These are phyloP conservation scores for Russula emetica DNA, from an alignment of 768 basidiomycete species.

Conservation along the genomic window DNA sequence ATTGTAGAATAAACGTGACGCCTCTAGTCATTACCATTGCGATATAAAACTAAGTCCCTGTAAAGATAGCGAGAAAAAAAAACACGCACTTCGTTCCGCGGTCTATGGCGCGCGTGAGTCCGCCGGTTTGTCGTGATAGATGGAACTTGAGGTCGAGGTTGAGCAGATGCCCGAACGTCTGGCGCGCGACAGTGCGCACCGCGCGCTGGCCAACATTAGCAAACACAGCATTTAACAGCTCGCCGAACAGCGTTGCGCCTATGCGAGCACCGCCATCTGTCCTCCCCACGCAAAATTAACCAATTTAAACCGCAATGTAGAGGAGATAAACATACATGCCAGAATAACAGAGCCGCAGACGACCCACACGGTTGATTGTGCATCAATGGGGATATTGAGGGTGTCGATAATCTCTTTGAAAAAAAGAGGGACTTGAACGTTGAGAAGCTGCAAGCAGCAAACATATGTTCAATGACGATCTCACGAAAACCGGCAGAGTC, in stretches of 20 bases:
- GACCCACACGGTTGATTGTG: slow-evolving; percentile 79
- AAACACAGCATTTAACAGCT: slow-evolving; percentile 92
- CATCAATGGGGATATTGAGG: slow-evolving; percentile 76
- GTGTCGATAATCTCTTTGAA: slow-evolving; percentile 92
- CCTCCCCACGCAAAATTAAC: neutral
- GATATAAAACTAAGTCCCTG: neutral
- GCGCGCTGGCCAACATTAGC: slow-evolving; percentile 94
- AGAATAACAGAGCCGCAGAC: slow-evolving; percentile 85
- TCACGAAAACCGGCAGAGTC: neutral
- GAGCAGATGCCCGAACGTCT: slow-evolving; percentile 91
- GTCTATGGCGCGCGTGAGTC: slow-evolving; percentile 93
- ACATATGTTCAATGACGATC: neutral
- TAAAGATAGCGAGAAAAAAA: slow-evolving; percentile 21
- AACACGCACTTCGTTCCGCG: slow-evolving; percentile 83
- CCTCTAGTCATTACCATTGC: slow-evolving; percentile 53
- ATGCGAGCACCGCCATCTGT: slow-evolving; percentile 89
- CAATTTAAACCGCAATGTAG: neutral
- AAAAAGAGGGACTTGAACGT: slow-evolving; percentile 96
- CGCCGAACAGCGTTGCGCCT: slow-evolving; percentile 83
- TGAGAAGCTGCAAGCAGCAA: slow-evolving; percentile 57
- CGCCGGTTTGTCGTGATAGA: slow-evolving; percentile 89
- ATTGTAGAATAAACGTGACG: slow-evolving; percentile 90
- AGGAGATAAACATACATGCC: slow-evolving; percentile 63
- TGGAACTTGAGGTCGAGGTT: slow-evolving; percentile 91
- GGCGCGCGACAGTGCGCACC: slow-evolving; percentile 90